phyloP scores from a whole-genome alignment of 1,139 yeast species.

The Suhomyces coccinellae region DNA sequence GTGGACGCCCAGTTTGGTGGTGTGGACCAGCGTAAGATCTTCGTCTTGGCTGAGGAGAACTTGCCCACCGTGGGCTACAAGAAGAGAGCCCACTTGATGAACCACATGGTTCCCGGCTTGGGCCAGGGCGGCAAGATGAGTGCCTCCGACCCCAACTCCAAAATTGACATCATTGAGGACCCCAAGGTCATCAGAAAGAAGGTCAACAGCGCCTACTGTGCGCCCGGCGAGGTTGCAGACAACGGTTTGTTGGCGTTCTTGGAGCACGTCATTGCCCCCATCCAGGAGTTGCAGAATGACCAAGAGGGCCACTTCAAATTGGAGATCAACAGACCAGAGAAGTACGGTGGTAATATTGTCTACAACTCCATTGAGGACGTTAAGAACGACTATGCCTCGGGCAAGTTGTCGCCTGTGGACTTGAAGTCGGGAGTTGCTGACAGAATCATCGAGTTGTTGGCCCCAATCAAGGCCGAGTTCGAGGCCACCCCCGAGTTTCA shows the following conservation, averaged over 20 bases:
- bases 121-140: constrained; percentile 98
- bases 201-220: constrained; percentile 89
- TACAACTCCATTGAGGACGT: constrained; percentile 69
- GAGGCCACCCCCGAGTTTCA: constrained; percentile 66
- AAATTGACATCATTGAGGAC: constrained; percentile 88
- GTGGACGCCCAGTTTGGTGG: constrained; percentile 98
- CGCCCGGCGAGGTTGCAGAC: constrained; percentile 89
- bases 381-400: constrained; percentile 68
- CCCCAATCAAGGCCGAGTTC: constrained; percentile 78
- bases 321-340: constrained; percentile 86
- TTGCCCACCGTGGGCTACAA: constrained; percentile 85
- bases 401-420: constrained; percentile 86
- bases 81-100: constrained; percentile 98
- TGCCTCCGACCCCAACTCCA: constrained; percentile 97
- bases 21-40: constrained; percentile 97
- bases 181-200: constrained; percentile 88
- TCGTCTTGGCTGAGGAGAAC: constrained; percentile 95
- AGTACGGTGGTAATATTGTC: constrained; percentile 90
- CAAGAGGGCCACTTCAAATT: constrained; percentile 60
- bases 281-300: constrained; percentile 67
- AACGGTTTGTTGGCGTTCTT: constrained; percentile 88
- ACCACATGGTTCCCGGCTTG: constrained; percentile 97
- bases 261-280: constrained; percentile 82
- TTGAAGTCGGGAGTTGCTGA: constrained; percentile 90
- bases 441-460: constrained; percentile 74